These are phyloP conservation scores for Paradendryphiella salina DNA, from an alignment of 2,329 filamentous ascomycete genomes.

Conservation along the genomic window DNA sequence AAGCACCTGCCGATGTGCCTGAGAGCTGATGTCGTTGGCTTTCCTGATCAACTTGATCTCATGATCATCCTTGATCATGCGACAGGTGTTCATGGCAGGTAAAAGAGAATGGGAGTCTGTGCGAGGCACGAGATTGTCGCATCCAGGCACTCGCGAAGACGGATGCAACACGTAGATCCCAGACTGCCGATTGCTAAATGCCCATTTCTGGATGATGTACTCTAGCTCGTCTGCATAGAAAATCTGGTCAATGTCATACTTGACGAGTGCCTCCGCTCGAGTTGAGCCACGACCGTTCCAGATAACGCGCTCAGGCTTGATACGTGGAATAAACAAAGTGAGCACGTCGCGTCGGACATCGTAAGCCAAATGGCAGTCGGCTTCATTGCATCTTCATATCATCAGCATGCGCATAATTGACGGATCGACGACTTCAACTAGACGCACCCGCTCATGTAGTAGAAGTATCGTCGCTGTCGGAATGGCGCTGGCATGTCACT, in stretches of 20 bases:
- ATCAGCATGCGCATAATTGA: conserved; percentile 15
- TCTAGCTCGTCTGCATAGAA: conserved; percentile 53
- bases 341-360: conserved; percentile 64
- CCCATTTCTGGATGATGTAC: conserved; percentile 40
- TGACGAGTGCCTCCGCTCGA: conserved; percentile 62
- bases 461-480: conserved; percentile 64
- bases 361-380: conserved; percentile 61
- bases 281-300: conserved; percentile 67
- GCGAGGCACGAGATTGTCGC: conserved; percentile 11
- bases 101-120: conserved; percentile 55
- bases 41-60: conserved; percentile 79
- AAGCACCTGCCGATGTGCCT: conserved; percentile 75
- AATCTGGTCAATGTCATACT: conserved; percentile 71
- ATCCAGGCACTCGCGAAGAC: conserved; percentile 23
- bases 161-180: conserved; percentile 45
- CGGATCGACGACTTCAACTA: neutral
- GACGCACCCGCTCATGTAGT: conserved; percentile 59
- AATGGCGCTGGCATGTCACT: conserved; percentile 62
- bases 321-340: conserved; percentile 72
- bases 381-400: conserved; percentile 48
- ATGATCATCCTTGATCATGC: conserved; percentile 80
- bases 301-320: conserved; percentile 63
- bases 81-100: conserved; percentile 74
- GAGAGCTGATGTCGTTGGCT: conserved; percentile 77
- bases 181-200: conserved; percentile 22